Evolutionary conservation across 192 early-diverging fungal species (phyloP).

Genomic region (Spizellomyces punctatus): DNA sequence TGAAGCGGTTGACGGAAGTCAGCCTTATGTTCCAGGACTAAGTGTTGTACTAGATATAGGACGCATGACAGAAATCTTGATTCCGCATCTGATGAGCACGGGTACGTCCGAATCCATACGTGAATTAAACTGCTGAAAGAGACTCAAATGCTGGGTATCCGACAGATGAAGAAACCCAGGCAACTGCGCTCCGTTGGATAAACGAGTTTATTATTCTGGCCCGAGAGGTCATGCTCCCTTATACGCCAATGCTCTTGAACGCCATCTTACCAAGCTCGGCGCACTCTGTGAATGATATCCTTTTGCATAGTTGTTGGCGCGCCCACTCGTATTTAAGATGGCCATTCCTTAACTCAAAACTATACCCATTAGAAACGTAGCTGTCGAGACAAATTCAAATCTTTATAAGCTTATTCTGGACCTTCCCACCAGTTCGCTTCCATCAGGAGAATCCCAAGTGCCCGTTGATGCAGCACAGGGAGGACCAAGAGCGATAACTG

Average conservation of each 20-base stretch:
- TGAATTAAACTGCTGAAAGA: neutral
- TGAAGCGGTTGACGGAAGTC: slow-evolving; percentile 3
- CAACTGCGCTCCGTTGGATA: slow-evolving; percentile 89
- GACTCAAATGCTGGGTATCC: no score
- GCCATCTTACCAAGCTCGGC: slow-evolving; percentile 86
- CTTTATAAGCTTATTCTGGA: slow-evolving; percentile 79
- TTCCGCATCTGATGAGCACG: slow-evolving; percentile 73
- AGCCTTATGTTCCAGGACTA: slow-evolving; percentile 73
- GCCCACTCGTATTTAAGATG: no score
- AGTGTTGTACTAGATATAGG: slow-evolving; percentile 82
- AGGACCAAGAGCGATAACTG: no score
- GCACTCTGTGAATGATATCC: slow-evolving; percentile 55
- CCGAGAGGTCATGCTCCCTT: slow-evolving; percentile 79
- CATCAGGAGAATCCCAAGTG: neutral
- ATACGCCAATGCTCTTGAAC: slow-evolving; percentile 77
- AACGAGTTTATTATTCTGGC: slow-evolving; percentile 85
- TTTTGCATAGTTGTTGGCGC: slow-evolving; percentile 16
- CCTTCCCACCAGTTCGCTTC: slow-evolving; percentile 29
- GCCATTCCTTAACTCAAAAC: no score
- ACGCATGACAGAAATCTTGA: slow-evolving; percentile 80
- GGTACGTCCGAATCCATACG: slow-evolving; percentile 29
- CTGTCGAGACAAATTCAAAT: slow-evolving; percentile 78
- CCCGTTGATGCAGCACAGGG: neutral
- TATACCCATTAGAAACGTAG: slow-evolving; percentile 63
- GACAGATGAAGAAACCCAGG: slow-evolving; percentile 85